A percentile compares a stretch with the other conserved stretches of the same genome.
Conservation (phyloP, 208 protist species). For the Phytomonas serpens region DNA sequence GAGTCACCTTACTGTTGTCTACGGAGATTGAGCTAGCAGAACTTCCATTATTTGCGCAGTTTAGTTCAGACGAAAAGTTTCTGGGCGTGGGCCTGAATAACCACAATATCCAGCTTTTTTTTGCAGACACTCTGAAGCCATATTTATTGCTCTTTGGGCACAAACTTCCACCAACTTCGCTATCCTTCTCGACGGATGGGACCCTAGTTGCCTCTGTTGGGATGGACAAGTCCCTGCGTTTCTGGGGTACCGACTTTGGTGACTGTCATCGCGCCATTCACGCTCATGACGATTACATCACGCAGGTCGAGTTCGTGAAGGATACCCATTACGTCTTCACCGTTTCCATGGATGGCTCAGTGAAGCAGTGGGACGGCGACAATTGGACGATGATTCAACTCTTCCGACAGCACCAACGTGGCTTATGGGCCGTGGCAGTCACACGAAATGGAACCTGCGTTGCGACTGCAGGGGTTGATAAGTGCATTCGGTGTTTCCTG, state of each 20-base stretch:
- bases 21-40: conserved; percentile 92
- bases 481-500: conserved; percentile 71
- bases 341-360: conserved; percentile 86
- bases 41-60: conserved; percentile 83
- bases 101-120: conserved; percentile 97
- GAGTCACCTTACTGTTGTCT: not conserved
- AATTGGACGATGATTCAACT: conserved; percentile 90
- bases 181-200: conserved; percentile 92
- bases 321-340: conserved; percentile 98
- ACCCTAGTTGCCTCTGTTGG: conserved; percentile 93
- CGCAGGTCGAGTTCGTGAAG: conserved; percentile 91
- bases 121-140: conserved; percentile 95
- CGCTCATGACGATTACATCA: conserved; percentile 97
- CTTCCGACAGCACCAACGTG: conserved; percentile 68
- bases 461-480: conserved; percentile 64
- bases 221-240: conserved; percentile 98
- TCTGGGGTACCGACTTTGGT: conserved; percentile 97
- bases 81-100: conserved; percentile 95
- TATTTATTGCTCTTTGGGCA: conserved; percentile 98
- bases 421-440: conserved; percentile 57
- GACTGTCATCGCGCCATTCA: conserved; percentile 97
- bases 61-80: conserved; percentile 76
- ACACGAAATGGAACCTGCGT: conserved; percentile 75
- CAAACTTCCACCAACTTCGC: conserved; percentile 93
- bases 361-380: conserved; percentile 99